Percentiles rank a stretch among this genome's conserved stretches.
Conservation (phyloP, 306 rosid genomes). For the Spatholobus suberectus region DNA sequence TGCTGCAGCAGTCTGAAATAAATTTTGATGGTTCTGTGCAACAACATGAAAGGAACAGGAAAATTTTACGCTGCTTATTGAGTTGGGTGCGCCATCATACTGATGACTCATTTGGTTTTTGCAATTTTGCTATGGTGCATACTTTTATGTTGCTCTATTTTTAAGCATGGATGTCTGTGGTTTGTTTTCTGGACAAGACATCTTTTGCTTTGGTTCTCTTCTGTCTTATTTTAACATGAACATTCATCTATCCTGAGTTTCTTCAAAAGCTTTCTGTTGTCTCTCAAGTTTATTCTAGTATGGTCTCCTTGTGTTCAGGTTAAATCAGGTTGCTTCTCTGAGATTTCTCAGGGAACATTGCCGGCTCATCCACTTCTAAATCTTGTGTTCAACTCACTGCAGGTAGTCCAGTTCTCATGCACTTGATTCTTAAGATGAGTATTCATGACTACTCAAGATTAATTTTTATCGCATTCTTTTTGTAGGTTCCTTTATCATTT, state of each 20-base stretch:
- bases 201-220: conserved; percentile 27
- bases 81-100: conserved; percentile 79
- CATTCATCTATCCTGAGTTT: conserved; percentile 12
- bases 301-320: conserved; percentile 63
- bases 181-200: conserved; percentile 31
- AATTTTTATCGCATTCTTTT: conserved; percentile 40
- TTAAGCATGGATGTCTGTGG: neutral
- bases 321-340: conserved; percentile 95
- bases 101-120: conserved; percentile 18
- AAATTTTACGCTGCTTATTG: conserved; percentile 91
- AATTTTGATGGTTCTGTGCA: conserved; percentile 66
- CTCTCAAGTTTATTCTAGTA: conserved; percentile 17
- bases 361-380: conserved; percentile 86
- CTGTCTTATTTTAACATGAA: conserved; percentile 19
- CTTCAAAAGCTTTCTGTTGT: conserved; percentile 22
- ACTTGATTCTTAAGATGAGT: conserved; percentile 34
- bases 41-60: conserved; percentile 79
- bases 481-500: conserved; percentile 76
- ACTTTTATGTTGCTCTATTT: conserved; percentile 14
- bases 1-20: conserved; percentile 80
- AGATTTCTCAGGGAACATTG: conserved; percentile 79
- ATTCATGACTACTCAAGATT: conserved; percentile 21
- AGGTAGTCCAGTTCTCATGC: conserved; percentile 55
- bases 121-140: conserved; percentile 22
- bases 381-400: conserved; percentile 84